Conservation (phyloP, 179 eudicot genomes). For the Carnegiea gigantea region DNA sequence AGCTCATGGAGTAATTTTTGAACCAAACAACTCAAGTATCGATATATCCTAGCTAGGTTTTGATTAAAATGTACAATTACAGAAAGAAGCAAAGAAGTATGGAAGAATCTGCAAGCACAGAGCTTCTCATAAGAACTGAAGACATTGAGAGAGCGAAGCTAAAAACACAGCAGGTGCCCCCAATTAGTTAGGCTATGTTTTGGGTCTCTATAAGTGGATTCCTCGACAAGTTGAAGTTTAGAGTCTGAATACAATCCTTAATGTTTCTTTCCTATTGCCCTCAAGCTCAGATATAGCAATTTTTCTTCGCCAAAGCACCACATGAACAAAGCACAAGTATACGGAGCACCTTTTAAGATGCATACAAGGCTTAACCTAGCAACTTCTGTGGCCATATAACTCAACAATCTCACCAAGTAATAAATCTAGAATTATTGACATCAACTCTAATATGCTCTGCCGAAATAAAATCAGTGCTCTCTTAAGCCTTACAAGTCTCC, state of each 20-base stretch:
- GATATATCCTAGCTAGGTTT: too few species aligned
- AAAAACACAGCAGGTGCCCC: too few species aligned
- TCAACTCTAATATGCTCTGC: neutral
- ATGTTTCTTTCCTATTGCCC: neutral
- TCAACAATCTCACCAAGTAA: neutral
- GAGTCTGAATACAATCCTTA: neutral
- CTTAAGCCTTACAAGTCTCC: neutral
- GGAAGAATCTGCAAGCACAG: too few species aligned
- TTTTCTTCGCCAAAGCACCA: neutral
- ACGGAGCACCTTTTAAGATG: neutral
- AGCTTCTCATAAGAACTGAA: too few species aligned
- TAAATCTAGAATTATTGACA: neutral
- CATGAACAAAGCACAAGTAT: neutral
- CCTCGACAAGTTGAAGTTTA: neutral
- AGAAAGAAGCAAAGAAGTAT: too few species aligned
- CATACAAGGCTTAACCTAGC: neutral
- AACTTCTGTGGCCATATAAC: neutral
- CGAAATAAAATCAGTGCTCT: neutral
- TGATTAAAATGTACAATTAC: too few species aligned
- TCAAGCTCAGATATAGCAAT: too few species aligned
- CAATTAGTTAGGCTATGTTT: too few species aligned
- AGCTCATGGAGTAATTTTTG: neutral
- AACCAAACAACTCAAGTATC: neutral
- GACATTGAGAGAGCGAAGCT: neutral
- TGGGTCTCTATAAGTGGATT: too few species aligned